Evolutionary conservation across 2,329 filamentous ascomycete genomes (phyloP).

Genomic region (Alternaria viburni): DNA sequence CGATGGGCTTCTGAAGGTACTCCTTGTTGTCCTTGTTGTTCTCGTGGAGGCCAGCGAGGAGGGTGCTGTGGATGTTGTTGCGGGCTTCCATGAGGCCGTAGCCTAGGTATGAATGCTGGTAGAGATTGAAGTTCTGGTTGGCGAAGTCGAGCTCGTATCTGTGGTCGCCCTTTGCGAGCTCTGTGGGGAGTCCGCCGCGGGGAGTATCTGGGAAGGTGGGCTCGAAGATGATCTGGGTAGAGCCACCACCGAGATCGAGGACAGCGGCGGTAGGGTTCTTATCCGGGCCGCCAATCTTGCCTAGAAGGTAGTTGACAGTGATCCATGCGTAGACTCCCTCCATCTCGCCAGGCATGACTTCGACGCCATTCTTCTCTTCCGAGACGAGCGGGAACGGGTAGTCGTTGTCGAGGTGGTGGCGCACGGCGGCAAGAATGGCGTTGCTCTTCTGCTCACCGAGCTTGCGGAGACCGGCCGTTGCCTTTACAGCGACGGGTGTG

Average conservation of each 20-base stretch:
- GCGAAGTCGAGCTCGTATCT: constrained; percentile 93
- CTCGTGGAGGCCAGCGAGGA: constrained; percentile 74
- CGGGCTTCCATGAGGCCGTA: constrained; percentile 97
- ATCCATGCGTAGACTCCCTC: constrained; percentile 99
- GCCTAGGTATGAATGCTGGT: constrained; percentile 97
- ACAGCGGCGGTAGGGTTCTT: constrained; percentile 89
- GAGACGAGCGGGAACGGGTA: constrained; percentile 96
- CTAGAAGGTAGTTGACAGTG: constrained; percentile 96
- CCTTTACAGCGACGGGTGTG: constrained; percentile 95
- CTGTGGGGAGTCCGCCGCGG: constrained; percentile 81
- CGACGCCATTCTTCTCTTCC: constrained; percentile 81
- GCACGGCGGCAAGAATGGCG: constrained; percentile 84
- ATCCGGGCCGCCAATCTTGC: constrained; percentile 94
- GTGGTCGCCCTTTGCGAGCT: constrained; percentile 88
- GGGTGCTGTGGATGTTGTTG: constrained; percentile 77
- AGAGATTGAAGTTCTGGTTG: constrained; percentile 87
- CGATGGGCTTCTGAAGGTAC: constrained; percentile 74
- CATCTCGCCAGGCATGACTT: constrained; percentile 96
- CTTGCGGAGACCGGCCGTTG: constrained; percentile 90
- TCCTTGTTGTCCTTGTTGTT: constrained; percentile 61
- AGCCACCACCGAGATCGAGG: constrained; percentile 95
- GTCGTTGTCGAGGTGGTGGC: constrained; percentile 79
- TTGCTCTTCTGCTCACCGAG: constrained; percentile 81
- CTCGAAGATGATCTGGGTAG: constrained; percentile 98
- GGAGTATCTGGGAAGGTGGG: constrained; percentile 81